These are phyloP conservation scores for Turritis glabra DNA, from an alignment of 345 rosid species.

Conservation along the genomic window DNA sequence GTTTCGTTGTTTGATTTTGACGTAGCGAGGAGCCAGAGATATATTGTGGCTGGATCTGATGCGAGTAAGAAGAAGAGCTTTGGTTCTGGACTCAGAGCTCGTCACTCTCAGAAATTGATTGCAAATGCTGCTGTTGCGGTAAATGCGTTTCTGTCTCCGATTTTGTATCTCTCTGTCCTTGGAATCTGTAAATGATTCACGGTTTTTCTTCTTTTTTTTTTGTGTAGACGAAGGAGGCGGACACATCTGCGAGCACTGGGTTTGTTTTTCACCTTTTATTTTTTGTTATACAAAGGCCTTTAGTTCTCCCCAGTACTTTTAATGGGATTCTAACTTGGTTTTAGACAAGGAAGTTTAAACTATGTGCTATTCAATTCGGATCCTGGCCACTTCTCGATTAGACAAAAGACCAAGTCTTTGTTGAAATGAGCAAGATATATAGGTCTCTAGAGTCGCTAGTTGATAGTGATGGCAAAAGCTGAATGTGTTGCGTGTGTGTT, in stretches of 20 bases:
- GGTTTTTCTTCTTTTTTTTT: background rate
- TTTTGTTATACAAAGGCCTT: no score
- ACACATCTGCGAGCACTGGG: conserved; percentile 64
- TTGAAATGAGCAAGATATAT: background rate
- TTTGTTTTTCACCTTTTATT: conserved; percentile 30
- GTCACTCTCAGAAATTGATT: conserved; percentile 49
- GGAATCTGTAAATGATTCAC: background rate
- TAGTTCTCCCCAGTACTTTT: no score
- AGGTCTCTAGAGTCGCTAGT: background rate
- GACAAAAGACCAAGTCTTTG: background rate
- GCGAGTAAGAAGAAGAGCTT: conserved; percentile 39
- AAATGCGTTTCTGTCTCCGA: conserved; percentile 10
- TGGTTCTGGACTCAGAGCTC: conserved; percentile 42
- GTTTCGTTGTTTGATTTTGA: conserved; percentile 8
- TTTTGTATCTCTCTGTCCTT: background rate
- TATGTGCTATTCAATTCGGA: background rate
- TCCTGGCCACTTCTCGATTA: conserved; percentile 4
- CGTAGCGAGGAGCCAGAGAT: conserved; percentile 53
- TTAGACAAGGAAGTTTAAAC: background rate
- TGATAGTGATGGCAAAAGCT: conserved; percentile 6
- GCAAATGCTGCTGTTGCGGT: conserved; percentile 93
- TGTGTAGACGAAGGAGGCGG: conserved; percentile 63
- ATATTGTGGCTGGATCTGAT: conserved; percentile 64
- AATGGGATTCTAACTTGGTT: background rate
- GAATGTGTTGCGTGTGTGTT: background rate